A percentile compares a stretch with the other conserved stretches of the same genome.
phyloP scores from a whole-genome alignment of 208 protist genomes.

The Novymonas esmeraldas region DNA sequence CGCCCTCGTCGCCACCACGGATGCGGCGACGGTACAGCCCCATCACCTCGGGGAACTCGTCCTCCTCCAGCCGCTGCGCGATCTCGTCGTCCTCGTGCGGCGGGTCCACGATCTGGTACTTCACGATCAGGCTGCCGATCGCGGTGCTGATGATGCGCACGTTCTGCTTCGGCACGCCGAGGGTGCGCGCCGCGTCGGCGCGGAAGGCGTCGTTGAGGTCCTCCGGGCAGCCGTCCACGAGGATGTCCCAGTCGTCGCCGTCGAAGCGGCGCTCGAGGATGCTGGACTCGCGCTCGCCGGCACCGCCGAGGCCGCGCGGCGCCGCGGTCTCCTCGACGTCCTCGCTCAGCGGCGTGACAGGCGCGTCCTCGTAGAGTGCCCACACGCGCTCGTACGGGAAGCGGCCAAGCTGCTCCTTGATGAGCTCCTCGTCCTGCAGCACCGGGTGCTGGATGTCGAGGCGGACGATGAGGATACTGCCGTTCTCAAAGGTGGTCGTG shows the following conservation, averaged over 20 bases:
- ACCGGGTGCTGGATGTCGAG: constrained; percentile 39
- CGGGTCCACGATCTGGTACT: constrained; percentile 46
- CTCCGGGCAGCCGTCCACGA: constrained; percentile 40
- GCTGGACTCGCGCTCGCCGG: constrained; percentile 38
- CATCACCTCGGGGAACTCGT: constrained; percentile 51
- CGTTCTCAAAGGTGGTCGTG: constrained; percentile 26
- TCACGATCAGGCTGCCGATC: constrained; percentile 49
- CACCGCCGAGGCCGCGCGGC: background rate
- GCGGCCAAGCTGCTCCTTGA: constrained; percentile 50
- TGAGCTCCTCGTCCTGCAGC: constrained; percentile 33
- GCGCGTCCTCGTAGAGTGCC: constrained; percentile 40
- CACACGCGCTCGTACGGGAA: constrained; percentile 63
- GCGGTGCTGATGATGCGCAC: constrained; percentile 44
- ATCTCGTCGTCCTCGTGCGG: constrained; percentile 44
- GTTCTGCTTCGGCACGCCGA: constrained; percentile 38
- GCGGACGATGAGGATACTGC: constrained; percentile 35
- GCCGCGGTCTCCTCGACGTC: too few species aligned
- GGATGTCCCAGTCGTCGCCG: constrained; percentile 69
- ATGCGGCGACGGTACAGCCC: constrained; percentile 39
- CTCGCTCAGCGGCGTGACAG: constrained; percentile 16
- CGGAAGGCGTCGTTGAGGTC: constrained; percentile 55
- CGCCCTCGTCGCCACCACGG: constrained; percentile 12
- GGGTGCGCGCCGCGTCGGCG: constrained; percentile 35
- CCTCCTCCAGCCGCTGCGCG: constrained; percentile 28
- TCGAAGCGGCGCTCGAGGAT: constrained; percentile 59